A percentile compares a stretch with the other conserved stretches of the same genome.
Conservation (phyloP, 306 rosid genomes). For the Carpinus viminea region DNA sequence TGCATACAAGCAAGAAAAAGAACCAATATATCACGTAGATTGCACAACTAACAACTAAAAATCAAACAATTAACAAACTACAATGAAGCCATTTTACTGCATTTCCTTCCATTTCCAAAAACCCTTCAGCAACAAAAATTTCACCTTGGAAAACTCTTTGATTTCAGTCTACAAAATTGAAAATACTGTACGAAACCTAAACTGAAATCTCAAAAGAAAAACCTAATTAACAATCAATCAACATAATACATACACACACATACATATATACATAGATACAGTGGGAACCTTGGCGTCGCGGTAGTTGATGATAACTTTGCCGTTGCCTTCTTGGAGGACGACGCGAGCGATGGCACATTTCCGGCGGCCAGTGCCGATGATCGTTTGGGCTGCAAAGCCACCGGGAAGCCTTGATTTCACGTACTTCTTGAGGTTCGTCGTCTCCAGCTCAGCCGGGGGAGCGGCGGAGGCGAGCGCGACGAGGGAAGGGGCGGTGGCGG, state of each 20-base stretch:
- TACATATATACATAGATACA: background rate
- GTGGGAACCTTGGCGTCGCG: conserved; percentile 80
- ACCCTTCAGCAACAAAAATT: background rate
- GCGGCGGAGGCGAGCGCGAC: conserved; percentile 54
- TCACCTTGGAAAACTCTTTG: background rate
- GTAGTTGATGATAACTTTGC: conserved; percentile 79
- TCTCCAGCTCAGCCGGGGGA: conserved; percentile 51
- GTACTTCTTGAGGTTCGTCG: conserved; percentile 52
- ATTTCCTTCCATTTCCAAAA: background rate
- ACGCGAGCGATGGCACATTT: conserved; percentile 85
- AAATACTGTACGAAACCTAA: background rate
- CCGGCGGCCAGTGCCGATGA: conserved; percentile 86
- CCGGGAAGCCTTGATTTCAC: conserved; percentile 93
- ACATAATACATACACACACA: background rate
- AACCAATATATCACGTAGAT: too few species aligned
- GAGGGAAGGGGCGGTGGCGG: conserved; percentile 32
- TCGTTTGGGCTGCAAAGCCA: conserved; percentile 89
- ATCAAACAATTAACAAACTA: background rate
- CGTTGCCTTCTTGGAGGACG: conserved; percentile 90
- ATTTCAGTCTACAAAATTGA: background rate
- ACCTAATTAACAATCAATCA: background rate
- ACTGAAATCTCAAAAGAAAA: background rate
- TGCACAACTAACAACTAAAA: background rate
- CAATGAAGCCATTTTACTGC: background rate
- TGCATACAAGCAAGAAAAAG: background rate